phyloP scores from a whole-genome alignment of 2,329 filamentous ascomycete species.

The Penicillium expansum region DNA sequence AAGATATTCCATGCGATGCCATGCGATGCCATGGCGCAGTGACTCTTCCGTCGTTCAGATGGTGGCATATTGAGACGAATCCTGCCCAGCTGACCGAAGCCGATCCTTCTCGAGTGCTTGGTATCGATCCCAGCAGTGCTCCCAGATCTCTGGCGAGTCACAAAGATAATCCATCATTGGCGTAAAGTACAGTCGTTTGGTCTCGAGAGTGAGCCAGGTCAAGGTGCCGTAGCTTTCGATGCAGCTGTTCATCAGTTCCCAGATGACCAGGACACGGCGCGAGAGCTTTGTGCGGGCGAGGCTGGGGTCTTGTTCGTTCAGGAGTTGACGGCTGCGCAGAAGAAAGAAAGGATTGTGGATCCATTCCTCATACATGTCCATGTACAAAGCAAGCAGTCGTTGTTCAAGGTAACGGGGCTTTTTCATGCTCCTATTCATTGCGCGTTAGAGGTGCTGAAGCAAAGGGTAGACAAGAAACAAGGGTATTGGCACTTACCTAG shows the following conservation, averaged over 20 bases:
- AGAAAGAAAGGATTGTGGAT: conserved; percentile 25
- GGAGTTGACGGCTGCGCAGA: conserved; percentile 19
- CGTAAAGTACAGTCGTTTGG: conserved; percentile 16
- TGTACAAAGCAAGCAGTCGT: conserved; percentile 21
- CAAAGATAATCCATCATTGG: conserved; percentile 12
- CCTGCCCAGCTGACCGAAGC: neutral
- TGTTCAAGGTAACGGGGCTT: conserved; percentile 22
- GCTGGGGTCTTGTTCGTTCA: neutral
- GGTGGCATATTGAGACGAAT: neutral
- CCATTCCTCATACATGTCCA: conserved; percentile 29
- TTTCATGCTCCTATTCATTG: conserved; percentile 18
- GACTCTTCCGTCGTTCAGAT: neutral
- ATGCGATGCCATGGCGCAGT: neutral
- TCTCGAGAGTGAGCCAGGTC: conserved; percentile 9
- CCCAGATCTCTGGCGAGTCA: conserved; percentile 11
- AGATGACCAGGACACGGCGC: conserved; percentile 15
- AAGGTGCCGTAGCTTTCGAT: conserved; percentile 24
- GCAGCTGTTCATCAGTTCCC: conserved; percentile 19
- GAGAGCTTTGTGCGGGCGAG: conserved; percentile 13
- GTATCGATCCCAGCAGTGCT: neutral
- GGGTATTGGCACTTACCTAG: conserved; percentile 15
- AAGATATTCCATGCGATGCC: neutral
- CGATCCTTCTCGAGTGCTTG: neutral
- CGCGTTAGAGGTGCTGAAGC: neutral
- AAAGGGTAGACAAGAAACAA: neutral